Percentiles rank a stretch among this genome's conserved stretches.
Conservation (phyloP, 192 early-diverging fungal species). For the Backusella australiensis region DNA sequence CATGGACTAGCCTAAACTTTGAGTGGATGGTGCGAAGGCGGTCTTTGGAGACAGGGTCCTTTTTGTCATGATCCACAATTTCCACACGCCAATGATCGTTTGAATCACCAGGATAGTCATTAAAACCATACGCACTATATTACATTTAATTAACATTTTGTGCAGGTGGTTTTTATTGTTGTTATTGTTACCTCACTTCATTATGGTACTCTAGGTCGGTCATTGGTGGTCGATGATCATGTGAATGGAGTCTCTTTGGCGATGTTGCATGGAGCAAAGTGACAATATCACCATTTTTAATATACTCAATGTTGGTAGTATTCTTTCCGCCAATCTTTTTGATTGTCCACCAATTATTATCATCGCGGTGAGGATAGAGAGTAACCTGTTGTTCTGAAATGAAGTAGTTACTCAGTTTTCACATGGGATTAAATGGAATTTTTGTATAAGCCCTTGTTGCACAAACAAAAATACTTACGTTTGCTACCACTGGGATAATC, state of each 20-base stretch:
- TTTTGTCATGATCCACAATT: conserved; percentile 61
- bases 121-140: conserved; percentile 59
- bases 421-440: background rate
- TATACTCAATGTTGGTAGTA: conserved; percentile 48
- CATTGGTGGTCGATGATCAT: conserved; percentile 65
- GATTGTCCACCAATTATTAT: conserved; percentile 83
- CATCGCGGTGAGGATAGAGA: conserved; percentile 78
- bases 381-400: conserved; percentile 74
- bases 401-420: background rate
- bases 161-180: background rate
- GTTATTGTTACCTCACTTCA: conserved; percentile 54
- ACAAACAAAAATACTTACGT: conserved; percentile 25
- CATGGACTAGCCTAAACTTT: conserved; percentile 79
- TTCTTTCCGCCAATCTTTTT: conserved; percentile 41
- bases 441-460: background rate
- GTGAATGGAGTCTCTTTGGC: conserved; percentile 63
- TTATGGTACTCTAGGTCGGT: conserved; percentile 73
- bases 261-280: conserved; percentile 67
- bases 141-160: background rate
- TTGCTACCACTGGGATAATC: conserved; percentile 76
- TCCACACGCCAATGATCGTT: conserved; percentile 94
- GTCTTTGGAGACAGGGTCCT: conserved; percentile 47
- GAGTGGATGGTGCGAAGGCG: conserved; percentile 62
- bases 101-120: conserved; percentile 78
- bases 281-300: conserved; percentile 75